Base-by-base conservation (phyloP, 2,329 filamentous ascomycete genomes). In the Microthyrium microscopicum region DNA sequence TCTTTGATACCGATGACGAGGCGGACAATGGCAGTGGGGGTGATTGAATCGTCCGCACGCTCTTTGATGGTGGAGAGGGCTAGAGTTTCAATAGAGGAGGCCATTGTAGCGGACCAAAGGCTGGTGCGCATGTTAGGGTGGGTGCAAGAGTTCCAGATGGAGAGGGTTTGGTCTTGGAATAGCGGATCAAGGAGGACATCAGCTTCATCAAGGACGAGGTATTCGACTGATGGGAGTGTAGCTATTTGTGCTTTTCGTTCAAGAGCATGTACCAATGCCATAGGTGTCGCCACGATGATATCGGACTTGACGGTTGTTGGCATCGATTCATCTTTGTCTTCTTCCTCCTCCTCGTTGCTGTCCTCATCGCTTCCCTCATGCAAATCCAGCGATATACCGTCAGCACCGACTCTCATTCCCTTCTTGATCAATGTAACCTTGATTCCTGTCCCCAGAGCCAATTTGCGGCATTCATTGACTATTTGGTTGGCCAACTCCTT, bases 91-190 rank as follows among this genome's bases (percentile, higher is more conserved):
- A 95, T 80, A 44, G 77, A 89, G 12, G 87, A 93, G 3, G 81
- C 83, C 76, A 98, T 94, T 0, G 89, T 98, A 11, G 89, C 89
- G 11, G 89, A 95, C 84, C 87, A 98, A 39, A 92, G 74, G 7
- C 79, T 82, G 3, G 83, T 65, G 17, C 74, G 70, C 6, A 95
- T 61, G n/a, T 65, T 56, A 3, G 70, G 62, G 43, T 76, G 74
- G 3, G 63, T 73, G 52, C 87, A 87, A 3, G 79, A 70, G 26
- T 71, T 69, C 84, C 85, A 94, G 40, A 95, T 75, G 4, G 69
- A 68, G 24, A 91, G 62, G 0, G 84, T 94, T 53, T 94, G 84
- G 16, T 89, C 78, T 37, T 80, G 71, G 61, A 98, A 98, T 4
- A 94, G 64, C 12, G 80, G 76, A 46, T 95, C 85, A 8, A 98